Conservation (phyloP, 108 stramenopile species). For the Poteriospumella lacustris region DNA sequence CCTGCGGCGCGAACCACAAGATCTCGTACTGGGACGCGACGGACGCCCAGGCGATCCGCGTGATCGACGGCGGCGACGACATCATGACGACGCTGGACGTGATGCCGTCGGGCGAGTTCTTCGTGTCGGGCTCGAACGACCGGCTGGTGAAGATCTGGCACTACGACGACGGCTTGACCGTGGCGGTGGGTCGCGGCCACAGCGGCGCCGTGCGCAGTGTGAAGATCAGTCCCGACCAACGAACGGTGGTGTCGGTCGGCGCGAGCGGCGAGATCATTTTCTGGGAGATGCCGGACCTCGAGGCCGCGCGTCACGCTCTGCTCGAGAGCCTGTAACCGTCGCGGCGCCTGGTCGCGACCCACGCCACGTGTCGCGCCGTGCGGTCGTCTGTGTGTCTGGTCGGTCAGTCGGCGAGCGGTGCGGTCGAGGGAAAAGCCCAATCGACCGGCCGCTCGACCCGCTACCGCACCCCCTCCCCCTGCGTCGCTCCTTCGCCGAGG, state of each 20-base stretch:
- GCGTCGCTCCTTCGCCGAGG: too few species aligned
- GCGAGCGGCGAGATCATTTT: constrained; percentile 75
- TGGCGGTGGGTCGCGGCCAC: constrained; percentile 65
- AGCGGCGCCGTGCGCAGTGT: constrained; percentile 61
- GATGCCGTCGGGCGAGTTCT: constrained; percentile 57
- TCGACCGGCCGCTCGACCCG: too few species aligned
- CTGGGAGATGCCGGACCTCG: constrained; percentile 49
- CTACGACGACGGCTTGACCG: constrained; percentile 69
- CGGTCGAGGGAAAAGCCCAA: too few species aligned
- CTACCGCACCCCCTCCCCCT: too few species aligned
- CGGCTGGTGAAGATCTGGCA: constrained; percentile 71
- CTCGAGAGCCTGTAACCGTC: too few species aligned
- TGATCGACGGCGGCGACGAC: constrained; percentile 68
- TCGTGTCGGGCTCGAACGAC: constrained; percentile 70
- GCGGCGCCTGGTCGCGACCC: too few species aligned
- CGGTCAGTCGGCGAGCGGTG: too few species aligned
- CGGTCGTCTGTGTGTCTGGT: too few species aligned
- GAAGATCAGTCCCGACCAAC: constrained; percentile 62
- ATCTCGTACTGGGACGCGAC: constrained; percentile 80
- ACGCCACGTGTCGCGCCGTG: too few species aligned
- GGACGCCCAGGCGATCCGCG: constrained; percentile 69
- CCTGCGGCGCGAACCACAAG: constrained; percentile 73
- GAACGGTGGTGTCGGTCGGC: constrained; percentile 65
- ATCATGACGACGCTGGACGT: constrained; percentile 69
- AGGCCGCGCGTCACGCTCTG: background rate